Evolutionary conservation across 1,139 yeast genomes (phyloP).

Genomic region (Magnusiomyces sp.): DNA sequence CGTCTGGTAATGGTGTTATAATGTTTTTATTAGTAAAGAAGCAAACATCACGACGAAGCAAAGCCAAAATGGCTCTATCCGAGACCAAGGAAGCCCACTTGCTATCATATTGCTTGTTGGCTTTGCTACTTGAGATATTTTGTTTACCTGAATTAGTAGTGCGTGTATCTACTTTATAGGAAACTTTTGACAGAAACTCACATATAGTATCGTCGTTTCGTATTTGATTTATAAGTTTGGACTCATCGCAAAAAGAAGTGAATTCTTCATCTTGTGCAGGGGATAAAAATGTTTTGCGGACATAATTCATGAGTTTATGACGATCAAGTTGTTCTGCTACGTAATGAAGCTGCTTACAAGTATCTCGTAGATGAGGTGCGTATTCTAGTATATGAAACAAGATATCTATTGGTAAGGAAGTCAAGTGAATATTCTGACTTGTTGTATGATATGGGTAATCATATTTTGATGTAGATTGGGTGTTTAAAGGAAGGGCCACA

Average conservation of each 20-base stretch:
- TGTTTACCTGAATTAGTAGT: not conserved
- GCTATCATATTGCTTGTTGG: not conserved
- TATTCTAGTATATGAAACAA: slow-evolving; percentile 4
- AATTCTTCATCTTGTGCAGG: not conserved
- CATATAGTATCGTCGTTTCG: slow-evolving; percentile 1
- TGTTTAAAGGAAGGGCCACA: not conserved
- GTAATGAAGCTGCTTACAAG: slow-evolving; percentile 3
- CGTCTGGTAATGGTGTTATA: slow-evolving; percentile 7
- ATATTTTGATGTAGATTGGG: not conserved
- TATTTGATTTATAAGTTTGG: slow-evolving; percentile 3
- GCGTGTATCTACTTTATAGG: slow-evolving; percentile 4
- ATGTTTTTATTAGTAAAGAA: slow-evolving; percentile 11
- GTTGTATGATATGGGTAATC: not conserved
- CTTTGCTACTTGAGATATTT: not conserved
- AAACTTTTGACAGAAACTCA: slow-evolving; percentile 4
- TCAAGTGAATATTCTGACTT: not conserved
- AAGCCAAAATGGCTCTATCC: slow-evolving; percentile 2
- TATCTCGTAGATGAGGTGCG: slow-evolving; percentile 9
- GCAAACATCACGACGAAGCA: slow-evolving; percentile 11
- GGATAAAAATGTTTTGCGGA: not conserved
- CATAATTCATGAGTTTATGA: slow-evolving; percentile 4
- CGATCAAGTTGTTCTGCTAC: slow-evolving; percentile 10
- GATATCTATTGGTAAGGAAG: slow-evolving; percentile 9
- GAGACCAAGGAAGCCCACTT: slow-evolving; percentile 1
- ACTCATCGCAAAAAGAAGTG: slow-evolving; percentile 2